Evolutionary conservation across 768 basidiomycete genomes (phyloP).

Genomic region (Podaxis rugospora): DNA sequence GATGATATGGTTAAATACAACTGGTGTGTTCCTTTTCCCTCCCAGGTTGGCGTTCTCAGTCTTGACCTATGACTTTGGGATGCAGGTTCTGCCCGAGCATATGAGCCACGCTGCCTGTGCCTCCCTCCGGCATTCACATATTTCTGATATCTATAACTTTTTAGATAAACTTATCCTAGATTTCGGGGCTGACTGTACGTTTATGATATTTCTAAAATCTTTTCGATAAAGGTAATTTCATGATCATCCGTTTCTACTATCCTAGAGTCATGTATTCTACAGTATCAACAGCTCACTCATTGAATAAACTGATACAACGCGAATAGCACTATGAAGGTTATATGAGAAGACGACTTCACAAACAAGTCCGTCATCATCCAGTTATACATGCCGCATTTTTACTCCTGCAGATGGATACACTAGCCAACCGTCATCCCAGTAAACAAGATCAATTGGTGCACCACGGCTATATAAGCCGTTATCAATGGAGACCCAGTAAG

Average conservation of each 20-base stretch:
- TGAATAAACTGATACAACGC: not conserved
- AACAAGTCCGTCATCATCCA: no score
- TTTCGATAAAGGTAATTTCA: not conserved
- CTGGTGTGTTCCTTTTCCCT: slow-evolving; percentile 48
- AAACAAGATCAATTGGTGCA: slow-evolving; percentile 30
- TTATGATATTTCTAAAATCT: not conserved
- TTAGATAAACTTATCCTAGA: not conserved
- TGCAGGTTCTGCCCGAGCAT: slow-evolving; percentile 26
- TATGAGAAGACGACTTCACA: not conserved
- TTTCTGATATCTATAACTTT: not conserved
- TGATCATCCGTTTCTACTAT: not conserved
- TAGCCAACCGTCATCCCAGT: slow-evolving; percentile 28
- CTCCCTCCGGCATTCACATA: not conserved
- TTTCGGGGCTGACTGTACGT: not conserved
- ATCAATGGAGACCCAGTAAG: slow-evolving; percentile 32
- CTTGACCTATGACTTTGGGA: not conserved
- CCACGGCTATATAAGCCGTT: slow-evolving; percentile 21
- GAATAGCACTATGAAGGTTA: not conserved
- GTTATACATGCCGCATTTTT: slow-evolving; percentile 13
- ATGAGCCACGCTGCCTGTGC: slow-evolving; percentile 11
- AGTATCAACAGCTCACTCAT: not conserved
- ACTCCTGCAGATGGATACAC: slow-evolving; percentile 32
- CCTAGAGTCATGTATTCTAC: not conserved
- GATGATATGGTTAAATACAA: slow-evolving; percentile 89
- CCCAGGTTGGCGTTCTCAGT: not conserved